Evolutionary conservation across 495 filamentous ascomycete species (phyloP).

Genomic region (Cladorrhinum samala): DNA sequence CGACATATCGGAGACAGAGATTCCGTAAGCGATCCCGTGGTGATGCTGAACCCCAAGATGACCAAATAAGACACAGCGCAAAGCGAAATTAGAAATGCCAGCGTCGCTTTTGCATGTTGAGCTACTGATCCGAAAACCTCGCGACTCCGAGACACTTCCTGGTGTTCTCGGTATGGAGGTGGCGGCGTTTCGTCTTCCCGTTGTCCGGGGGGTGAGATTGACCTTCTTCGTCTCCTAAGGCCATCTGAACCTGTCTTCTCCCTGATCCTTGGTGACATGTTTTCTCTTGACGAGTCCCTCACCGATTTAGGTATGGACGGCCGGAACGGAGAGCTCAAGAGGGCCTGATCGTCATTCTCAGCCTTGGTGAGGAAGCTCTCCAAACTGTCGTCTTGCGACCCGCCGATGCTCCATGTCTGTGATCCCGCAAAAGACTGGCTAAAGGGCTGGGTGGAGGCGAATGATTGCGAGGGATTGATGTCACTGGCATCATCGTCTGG

Average conservation of each 20-base stretch:
- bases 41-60: not conserved
- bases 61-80: not conserved
- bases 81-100: not conserved
- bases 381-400: slow-evolving; percentile 44
- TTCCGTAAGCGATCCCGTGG: not conserved
- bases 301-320: slow-evolving; percentile 36
- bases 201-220: not conserved
- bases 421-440: slow-evolving; percentile 17
- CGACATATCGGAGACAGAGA: not conserved
- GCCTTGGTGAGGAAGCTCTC: slow-evolving; percentile 36
- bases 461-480: slow-evolving; percentile 32
- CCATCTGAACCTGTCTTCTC: not conserved
- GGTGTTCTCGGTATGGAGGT: not conserved
- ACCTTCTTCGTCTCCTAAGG: not conserved
- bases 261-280: slow-evolving; percentile 7
- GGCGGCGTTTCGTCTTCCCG: not conserved
- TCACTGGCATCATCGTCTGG: slow-evolving; percentile 34
- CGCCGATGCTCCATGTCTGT: slow-evolving; percentile 28
- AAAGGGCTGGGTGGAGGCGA: slow-evolving; percentile 17
- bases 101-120: not conserved
- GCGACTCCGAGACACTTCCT: not conserved
- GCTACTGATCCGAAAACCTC: not conserved
- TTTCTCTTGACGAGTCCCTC: slow-evolving; percentile 26
- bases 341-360: slow-evolving; percentile 39
- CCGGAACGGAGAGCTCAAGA: slow-evolving; percentile 38